Evolutionary conservation across 2,329 filamentous ascomycete genomes (phyloP).

Genomic region (Bipolaris bicolor): DNA sequence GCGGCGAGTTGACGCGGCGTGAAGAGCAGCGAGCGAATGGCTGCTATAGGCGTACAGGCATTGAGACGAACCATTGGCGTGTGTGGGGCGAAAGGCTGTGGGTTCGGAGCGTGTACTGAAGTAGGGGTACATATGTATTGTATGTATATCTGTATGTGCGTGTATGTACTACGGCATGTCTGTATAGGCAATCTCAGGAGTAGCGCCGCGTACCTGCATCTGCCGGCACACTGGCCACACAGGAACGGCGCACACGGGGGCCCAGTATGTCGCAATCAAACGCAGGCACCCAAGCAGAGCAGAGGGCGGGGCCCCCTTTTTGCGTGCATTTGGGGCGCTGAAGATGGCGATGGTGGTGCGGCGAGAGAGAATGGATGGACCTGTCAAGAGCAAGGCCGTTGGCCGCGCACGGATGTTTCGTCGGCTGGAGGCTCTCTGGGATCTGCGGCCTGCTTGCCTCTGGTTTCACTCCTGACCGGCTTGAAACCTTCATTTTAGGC

Average conservation of each 20-base stretch:
- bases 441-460: conserved; percentile 13
- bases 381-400: conserved; percentile 11
- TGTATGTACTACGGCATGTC: not conserved
- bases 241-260: conserved; percentile 12
- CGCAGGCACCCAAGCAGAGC: not conserved
- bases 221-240: conserved; percentile 13
- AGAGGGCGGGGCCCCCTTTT: conserved; percentile 1
- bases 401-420: conserved; percentile 10
- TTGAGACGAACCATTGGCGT: not conserved
- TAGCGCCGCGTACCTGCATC: conserved; percentile 32
- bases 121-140: too few species aligned
- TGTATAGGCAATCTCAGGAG: conserved; percentile 21
- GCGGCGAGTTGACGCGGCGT: too few species aligned
- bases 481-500: conserved; percentile 17
- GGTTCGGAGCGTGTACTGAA: not conserved
- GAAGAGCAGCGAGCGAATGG: not conserved
- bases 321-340: not conserved
- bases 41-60: not conserved
- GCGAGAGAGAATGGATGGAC: not conserved
- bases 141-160: too few species aligned
- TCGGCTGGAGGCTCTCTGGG: conserved; percentile 5
- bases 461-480: conserved; percentile 18
- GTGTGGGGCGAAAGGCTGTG: not conserved
- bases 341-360: conserved; percentile 7
- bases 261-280: conserved; percentile 13